Percentiles rank a stretch among this genome's conserved stretches.
Evolutionary conservation across 2,329 filamentous ascomycete species (phyloP).

Genomic region (Dactylellina leptospora): DNA sequence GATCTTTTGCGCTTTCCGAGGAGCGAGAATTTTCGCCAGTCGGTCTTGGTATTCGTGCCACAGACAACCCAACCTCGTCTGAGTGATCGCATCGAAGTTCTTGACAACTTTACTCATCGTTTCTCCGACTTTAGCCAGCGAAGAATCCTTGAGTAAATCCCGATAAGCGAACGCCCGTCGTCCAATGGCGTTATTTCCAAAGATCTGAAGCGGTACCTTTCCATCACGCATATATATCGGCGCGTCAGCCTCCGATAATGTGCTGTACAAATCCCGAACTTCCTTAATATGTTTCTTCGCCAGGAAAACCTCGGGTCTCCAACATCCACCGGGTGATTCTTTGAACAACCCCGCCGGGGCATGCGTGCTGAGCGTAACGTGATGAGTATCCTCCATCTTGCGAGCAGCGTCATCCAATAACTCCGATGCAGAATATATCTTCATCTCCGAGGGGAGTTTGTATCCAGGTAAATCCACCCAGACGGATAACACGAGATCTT

Average conservation of each 20-base stretch:
- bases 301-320: slow-evolving; percentile 39
- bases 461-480: slow-evolving; percentile 48
- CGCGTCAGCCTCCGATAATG: slow-evolving; percentile 33
- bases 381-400: slow-evolving; percentile 46
- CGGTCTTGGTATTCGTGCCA: slow-evolving; percentile 51
- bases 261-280: slow-evolving; percentile 42
- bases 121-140: slow-evolving; percentile 37
- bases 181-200: slow-evolving; percentile 35
- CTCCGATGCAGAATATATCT: slow-evolving; percentile 26
- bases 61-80: slow-evolving; percentile 36
- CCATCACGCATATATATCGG: slow-evolving; percentile 44
- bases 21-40: slow-evolving; percentile 24
- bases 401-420: slow-evolving; percentile 39
- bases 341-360: slow-evolving; percentile 45
- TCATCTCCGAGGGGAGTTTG: slow-evolving; percentile 39
- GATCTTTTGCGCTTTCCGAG: slow-evolving; percentile 12
- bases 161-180: slow-evolving; percentile 42
- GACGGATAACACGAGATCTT: slow-evolving; percentile 41
- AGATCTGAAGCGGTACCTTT: slow-evolving; percentile 30
- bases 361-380: slow-evolving; percentile 48
- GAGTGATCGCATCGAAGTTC: slow-evolving; percentile 37
- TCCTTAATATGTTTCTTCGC: slow-evolving; percentile 39
- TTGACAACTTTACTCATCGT: slow-evolving; percentile 40
- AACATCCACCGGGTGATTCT: slow-evolving; percentile 46
- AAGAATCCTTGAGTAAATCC: slow-evolving; percentile 27